Base-by-base conservation (phyloP, 1,284 basidiomycete species). In the Gastroboletus turbinatus region DNA sequence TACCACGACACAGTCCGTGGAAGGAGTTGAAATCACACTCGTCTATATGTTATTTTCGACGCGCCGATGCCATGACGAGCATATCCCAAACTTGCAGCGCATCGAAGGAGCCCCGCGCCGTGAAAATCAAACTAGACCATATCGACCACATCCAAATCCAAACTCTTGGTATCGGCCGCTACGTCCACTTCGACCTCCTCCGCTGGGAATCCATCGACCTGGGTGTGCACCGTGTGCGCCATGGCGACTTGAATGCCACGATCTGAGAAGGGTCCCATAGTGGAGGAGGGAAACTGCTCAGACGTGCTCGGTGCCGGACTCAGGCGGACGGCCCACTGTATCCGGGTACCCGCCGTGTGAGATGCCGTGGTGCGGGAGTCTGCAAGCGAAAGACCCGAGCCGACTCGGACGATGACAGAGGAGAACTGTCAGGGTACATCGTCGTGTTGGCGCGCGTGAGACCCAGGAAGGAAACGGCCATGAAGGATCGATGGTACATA, bases 391-490 rank as follows among this genome's bases (percentile, higher is more conserved):
- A 60, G 35, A 33, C 63, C 60, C 5, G 62, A n/a, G 33, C 61
- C 62, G 21, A 65, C 50, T n/a, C 64, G 62, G 35, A 61, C 52
- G 32, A 65, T 61, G 10, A 65, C 33, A 8, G 46, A 57, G 16
- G 55, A 57, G 25, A 57, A 57, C 55, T 57, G 27, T 5, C 6
- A 21, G 21, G n/a, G 42, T n/a, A 16, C 11, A 27, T 8, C 11
- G 17, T 19, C 19, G 7, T 10, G 14, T 32, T 14, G 30, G 19
- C 16, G 10, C 30, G 10, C 5, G 16, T 2, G 14, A 46, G 29
- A 19, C 25, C 17, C 44, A 4, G n/a, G 4, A 33, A 21, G 44
- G 44, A 33, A 32, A 46, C 3, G 7, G 17, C 3, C 13, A 46
- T 16, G 8, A 14, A 46, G n/a, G 19, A 19, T 27, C 11, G 5